A percentile compares a stretch with the other conserved stretches of the same genome.
Evolutionary conservation across 768 basidiomycete species (phyloP).

Genomic region (Candolleomyces aberdarensis): DNA sequence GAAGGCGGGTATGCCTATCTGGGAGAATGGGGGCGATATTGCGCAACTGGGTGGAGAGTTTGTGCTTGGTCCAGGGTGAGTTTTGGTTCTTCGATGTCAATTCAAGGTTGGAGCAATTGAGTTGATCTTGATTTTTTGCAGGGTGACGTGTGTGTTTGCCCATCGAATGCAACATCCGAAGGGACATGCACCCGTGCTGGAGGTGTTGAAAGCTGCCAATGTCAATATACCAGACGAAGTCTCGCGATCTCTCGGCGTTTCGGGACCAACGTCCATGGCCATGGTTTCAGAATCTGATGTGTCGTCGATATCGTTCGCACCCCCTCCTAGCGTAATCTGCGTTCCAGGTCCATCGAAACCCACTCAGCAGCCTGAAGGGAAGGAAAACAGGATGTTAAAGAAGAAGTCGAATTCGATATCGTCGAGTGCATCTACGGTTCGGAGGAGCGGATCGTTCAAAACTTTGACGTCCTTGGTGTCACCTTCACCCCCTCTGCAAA

Average conservation of each 20-base stretch:
- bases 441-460: too few species aligned
- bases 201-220: constrained; percentile 61
- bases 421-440: too few species aligned
- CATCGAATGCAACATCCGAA: constrained; percentile 82
- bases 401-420: neutral
- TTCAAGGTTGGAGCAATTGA: neutral
- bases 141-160: constrained; percentile 66
- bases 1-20: constrained; percentile 74
- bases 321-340: too few species aligned
- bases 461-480: neutral
- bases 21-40: constrained; percentile 75
- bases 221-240: constrained; percentile 15
- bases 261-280: too few species aligned
- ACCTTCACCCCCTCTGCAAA: neutral
- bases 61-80: constrained; percentile 46
- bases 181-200: constrained; percentile 69
- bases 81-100: constrained; percentile 1
- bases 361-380: neutral
- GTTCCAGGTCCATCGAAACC: too few species aligned
- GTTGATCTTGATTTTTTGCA: neutral
- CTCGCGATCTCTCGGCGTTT: neutral
- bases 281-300: too few species aligned
- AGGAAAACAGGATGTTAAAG: neutral
- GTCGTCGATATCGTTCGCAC: too few species aligned
- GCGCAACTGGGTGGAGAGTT: constrained; percentile 90